Evolutionary conservation across 2,329 filamentous ascomycete genomes (phyloP).

Genomic region (Volutella citrinella): DNA sequence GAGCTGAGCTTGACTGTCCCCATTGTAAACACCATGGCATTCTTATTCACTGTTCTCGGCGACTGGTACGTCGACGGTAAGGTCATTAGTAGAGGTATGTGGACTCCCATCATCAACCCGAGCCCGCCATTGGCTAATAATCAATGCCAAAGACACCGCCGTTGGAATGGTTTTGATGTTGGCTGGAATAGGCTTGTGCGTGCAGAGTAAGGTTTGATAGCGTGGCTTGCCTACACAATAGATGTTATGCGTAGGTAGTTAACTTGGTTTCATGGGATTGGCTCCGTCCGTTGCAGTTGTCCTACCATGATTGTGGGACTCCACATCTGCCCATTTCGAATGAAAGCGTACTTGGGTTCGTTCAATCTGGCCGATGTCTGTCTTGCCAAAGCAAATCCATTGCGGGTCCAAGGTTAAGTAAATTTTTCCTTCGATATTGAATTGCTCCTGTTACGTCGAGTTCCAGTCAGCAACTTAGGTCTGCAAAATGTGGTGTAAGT

Average conservation of each 20-base stretch:
- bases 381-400: neutral
- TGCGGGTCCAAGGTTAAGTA: neutral
- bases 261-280: slow-evolving; percentile 17
- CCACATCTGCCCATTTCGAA: slow-evolving; percentile 15
- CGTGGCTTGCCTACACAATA: slow-evolving; percentile 5
- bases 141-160: slow-evolving; percentile 63
- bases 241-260: slow-evolving; percentile 11
- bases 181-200: slow-evolving; percentile 78
- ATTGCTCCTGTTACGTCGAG: too few relatives aligned
- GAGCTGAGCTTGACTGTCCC: slow-evolving; percentile 92
- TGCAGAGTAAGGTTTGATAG: slow-evolving; percentile 58
- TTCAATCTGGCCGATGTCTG: too few relatives aligned
- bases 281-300: slow-evolving; percentile 10
- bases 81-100: slow-evolving; percentile 75
- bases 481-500: too few relatives aligned
- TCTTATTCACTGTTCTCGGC: slow-evolving; percentile 91
- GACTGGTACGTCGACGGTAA: slow-evolving; percentile 96
- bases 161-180: slow-evolving; percentile 78
- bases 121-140: too few relatives aligned
- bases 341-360: too few relatives aligned
- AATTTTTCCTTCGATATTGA: too few relatives aligned
- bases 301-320: slow-evolving; percentile 16
- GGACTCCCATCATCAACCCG: too few relatives aligned
- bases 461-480: too few relatives aligned
- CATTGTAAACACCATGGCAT: slow-evolving; percentile 90